These are phyloP conservation scores for Ceriops tagal DNA, from an alignment of 345 rosid genomes.

Conservation along the genomic window DNA sequence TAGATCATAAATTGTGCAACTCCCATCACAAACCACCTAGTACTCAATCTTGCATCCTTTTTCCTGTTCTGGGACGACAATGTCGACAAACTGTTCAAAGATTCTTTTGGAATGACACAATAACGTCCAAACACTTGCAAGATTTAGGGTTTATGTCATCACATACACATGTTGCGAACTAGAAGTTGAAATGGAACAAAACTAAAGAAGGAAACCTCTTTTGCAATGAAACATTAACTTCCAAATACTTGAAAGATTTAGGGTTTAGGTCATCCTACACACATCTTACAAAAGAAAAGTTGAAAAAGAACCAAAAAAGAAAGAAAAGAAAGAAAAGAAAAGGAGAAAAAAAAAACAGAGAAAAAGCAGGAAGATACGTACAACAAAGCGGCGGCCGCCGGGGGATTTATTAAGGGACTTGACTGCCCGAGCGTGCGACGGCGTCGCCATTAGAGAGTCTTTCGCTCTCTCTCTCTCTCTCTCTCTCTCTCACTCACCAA, in stretches of 20 bases:
- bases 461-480: background rate
- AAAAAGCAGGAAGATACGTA: conserved; percentile 22
- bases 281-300: background rate
- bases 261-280: too few species aligned
- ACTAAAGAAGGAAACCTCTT: background rate
- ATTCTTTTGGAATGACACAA: too few species aligned
- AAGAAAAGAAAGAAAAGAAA: background rate
- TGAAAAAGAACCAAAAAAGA: background rate
- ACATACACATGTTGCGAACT: background rate
- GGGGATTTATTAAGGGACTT: conserved; percentile 74
- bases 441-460: conserved; percentile 20
- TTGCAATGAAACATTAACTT: too few species aligned
- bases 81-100: background rate
- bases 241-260: too few species aligned
- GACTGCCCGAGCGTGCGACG: conserved; percentile 63
- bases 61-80: background rate
- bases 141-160: too few species aligned
- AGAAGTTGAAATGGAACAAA: background rate
- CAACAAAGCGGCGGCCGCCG: conserved; percentile 74
- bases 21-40: too few species aligned
- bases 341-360: background rate
- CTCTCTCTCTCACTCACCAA: background rate
- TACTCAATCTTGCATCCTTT: too few species aligned
- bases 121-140: too few species aligned
- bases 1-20: too few species aligned